A percentile compares a stretch with the other conserved stretches of the same genome.
Evolutionary conservation across 345 rosid species (phyloP).

Genomic region (Turnera subulata): DNA sequence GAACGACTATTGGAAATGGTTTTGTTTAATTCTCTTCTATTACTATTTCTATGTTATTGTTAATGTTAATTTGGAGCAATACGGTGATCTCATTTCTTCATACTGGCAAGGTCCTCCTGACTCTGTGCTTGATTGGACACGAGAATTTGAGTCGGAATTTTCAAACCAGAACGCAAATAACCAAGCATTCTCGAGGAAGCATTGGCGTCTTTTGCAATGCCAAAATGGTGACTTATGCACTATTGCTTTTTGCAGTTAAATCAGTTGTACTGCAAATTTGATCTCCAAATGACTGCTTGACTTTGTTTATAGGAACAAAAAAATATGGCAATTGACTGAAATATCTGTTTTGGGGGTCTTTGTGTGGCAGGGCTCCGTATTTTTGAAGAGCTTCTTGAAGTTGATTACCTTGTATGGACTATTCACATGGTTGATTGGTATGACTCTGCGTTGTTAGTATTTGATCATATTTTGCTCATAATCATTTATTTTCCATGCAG

Average conservation of each 20-base stretch:
- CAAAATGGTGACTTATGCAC: slow-evolving; percentile 69
- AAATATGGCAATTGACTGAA: background rate
- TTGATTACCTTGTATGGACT: slow-evolving; percentile 87
- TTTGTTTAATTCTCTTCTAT: slow-evolving; percentile 17
- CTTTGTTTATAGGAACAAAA: slow-evolving; percentile 6
- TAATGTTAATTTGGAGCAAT: slow-evolving; percentile 18
- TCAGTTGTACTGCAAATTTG: background rate
- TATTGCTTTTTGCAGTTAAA: background rate
- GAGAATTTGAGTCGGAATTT: slow-evolving; percentile 65
- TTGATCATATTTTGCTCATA: slow-evolving; percentile 17
- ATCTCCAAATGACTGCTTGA: background rate
- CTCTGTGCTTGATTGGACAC: slow-evolving; percentile 83
- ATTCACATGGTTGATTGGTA: slow-evolving; percentile 17
- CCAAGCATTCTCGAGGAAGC: slow-evolving; percentile 94
- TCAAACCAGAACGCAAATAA: slow-evolving; percentile 65
- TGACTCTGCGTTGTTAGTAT: slow-evolving; percentile 14
- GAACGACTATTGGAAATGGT: slow-evolving; percentile 99
- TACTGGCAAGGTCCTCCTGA: slow-evolving; percentile 79
- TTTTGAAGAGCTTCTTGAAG: slow-evolving; percentile 99
- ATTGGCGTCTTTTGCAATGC: slow-evolving; percentile 99
- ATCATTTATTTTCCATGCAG: slow-evolving; percentile 43
- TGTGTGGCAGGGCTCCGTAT: slow-evolving; percentile 86
- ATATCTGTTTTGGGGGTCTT: slow-evolving; percentile 10
- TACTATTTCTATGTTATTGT: too few species aligned
- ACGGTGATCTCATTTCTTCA: slow-evolving; percentile 18